Evolutionary conservation across 1,284 basidiomycete species (phyloP), one percentile per base, ranked within the genome.

Genomic region (Dichomitus squalens): DNA sequence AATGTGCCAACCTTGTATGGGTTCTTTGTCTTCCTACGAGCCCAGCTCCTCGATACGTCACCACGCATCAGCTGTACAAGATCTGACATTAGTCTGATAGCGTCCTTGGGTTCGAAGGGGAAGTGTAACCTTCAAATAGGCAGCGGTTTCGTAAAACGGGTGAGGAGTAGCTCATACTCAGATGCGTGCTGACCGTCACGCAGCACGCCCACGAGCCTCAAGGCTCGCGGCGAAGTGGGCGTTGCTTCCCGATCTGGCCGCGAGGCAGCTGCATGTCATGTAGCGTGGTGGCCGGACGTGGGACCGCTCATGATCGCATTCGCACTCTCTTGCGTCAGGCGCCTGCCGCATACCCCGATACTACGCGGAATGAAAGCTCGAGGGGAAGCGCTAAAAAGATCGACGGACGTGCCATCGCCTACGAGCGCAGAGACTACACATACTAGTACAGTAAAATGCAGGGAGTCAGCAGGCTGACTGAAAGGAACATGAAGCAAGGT

Each of bases 101-200:
- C 33, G 29, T 49, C 35, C 44, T 49, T 41, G 44, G 29, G 49
- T 31, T 33, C 36, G 44, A 52, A 51, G 38, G 49, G 51, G 39
- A 31, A 49, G 21, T 35, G 34, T 8, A 41, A 34, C 34, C 53
- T 41, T 52, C 53, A 35, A 39, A 43, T 36, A 20, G 25, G 44
- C 50, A 39, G 49, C 27, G 23, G 36, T 52, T 49, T 55, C 55
- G 52, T 57, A 52, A 54, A 48, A 20, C n/a, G 29, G 41, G 53
- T 21, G 53, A 23, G 16, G 12, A 21, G 41, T 23, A 40, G 41
- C 53, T 51, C 55, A 46, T 43, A 52, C 56, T 55, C 57, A 50
- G 58, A 57, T 51, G 57, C 57, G 34, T 41, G 54, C 52, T 52
- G 44, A 51, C 40, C 57, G 54, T 62, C 60, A 59, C 60, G 60